These are phyloP conservation scores for Styphnolobium japonicum DNA, from an alignment of 306 rosid species.

Conservation along the genomic window DNA sequence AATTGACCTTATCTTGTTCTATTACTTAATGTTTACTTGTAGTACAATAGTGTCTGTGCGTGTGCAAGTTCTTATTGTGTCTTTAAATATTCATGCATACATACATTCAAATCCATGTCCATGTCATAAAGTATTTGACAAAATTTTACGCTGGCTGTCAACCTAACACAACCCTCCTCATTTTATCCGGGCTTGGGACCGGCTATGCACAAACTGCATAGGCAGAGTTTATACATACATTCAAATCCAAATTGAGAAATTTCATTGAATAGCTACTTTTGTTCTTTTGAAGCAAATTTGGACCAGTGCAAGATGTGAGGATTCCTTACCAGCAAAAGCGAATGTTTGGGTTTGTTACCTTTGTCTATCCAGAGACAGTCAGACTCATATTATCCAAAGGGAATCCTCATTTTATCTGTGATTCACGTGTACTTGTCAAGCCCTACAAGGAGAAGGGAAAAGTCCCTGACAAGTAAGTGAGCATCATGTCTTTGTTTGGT, in stretches of 20 bases:
- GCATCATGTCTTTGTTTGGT: not conserved
- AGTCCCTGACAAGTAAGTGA: conserved; percentile 72
- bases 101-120: too few relatives aligned
- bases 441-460: conserved; percentile 99
- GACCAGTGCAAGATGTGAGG: conserved; percentile 98
- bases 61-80: not conserved
- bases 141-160: too few relatives aligned
- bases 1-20: not conserved
- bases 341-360: conserved; percentile 96
- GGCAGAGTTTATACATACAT: too few relatives aligned
- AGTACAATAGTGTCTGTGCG: not conserved
- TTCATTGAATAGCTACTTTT: conserved; percentile 25
- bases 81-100: not conserved
- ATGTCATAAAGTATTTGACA: too few relatives aligned
- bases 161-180: too few relatives aligned
- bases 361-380: conserved; percentile 92
- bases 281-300: conserved; percentile 68
- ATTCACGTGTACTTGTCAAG: conserved; percentile 95
- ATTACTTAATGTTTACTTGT: not conserved
- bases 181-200: too few relatives aligned
- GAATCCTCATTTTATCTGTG: conserved; percentile 95
- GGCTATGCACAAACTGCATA: too few relatives aligned
- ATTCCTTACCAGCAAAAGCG: conserved; percentile 98
- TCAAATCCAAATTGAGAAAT: conserved; percentile 4
- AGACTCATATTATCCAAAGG: conserved; percentile 85